phyloP scores from a whole-genome alignment of 345 rosid species.

The Cardamine chenopodiifolia region DNA sequence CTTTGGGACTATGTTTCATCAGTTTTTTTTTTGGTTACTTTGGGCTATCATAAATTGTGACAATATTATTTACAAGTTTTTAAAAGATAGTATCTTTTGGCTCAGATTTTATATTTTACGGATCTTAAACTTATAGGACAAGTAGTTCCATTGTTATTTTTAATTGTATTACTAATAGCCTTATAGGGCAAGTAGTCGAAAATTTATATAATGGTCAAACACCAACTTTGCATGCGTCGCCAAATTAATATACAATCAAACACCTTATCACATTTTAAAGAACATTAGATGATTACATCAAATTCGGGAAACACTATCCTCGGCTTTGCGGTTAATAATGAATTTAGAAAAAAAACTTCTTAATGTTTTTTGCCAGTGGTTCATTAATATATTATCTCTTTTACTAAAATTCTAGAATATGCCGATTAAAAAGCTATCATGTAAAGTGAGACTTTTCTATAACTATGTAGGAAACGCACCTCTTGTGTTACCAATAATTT shows the following conservation, averaged over 20 bases:
- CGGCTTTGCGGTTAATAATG: not conserved
- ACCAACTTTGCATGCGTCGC: constrained; percentile 32
- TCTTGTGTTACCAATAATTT: constrained; percentile 1
- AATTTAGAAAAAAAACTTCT: not conserved
- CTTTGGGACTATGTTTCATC: constrained; percentile 1
- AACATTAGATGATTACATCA: not conserved
- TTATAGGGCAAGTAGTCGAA: constrained; percentile 25
- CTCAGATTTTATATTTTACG: constrained; percentile 24
- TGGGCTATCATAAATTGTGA: constrained; percentile 12
- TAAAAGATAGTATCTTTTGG: not conserved
- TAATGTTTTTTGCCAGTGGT: constrained; percentile 5
- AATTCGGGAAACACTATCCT: not conserved
- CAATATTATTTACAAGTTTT: not conserved
- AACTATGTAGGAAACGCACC: constrained; percentile 29
- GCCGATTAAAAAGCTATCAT: constrained; percentile 20
- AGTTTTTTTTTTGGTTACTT: not conserved
- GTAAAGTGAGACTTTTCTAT: constrained; percentile 33
- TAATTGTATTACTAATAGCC: constrained; percentile 14
- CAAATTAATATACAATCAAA: constrained; percentile 9
- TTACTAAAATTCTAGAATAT: constrained; percentile 1
- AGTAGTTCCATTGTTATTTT: constrained; percentile 24
- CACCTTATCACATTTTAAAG: constrained; percentile 16
- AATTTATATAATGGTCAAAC: constrained; percentile 22
- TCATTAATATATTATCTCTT: constrained; percentile 7
- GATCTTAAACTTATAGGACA: constrained; percentile 26